These are phyloP conservation scores for Ogataea pilisensis DNA, from an alignment of 805 yeast species.

Conservation along the genomic window DNA sequence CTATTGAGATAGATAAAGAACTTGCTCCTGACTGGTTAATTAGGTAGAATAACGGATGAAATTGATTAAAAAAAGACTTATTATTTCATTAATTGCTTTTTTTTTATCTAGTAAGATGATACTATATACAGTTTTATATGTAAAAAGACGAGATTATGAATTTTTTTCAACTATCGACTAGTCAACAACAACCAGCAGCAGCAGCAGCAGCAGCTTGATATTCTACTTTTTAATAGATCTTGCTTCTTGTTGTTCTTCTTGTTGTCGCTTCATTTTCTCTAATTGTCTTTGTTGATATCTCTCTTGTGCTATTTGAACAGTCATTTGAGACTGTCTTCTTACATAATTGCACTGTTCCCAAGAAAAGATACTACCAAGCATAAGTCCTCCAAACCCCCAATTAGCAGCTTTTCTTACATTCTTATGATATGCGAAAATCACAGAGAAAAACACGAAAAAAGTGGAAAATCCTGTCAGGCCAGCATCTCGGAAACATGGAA, in stretches of 20 bases:
- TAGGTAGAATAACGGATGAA: too few relatives aligned
- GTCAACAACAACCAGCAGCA: too few relatives aligned
- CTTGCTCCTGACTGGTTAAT: slow-evolving; percentile 47
- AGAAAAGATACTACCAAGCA: slow-evolving; percentile 75
- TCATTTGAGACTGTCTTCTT: slow-evolving; percentile 60
- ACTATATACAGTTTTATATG: background rate
- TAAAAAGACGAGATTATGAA: background rate
- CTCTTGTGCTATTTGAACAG: slow-evolving; percentile 66
- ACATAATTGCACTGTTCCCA: slow-evolving; percentile 90
- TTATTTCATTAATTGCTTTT: background rate
- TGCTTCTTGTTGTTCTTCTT: background rate
- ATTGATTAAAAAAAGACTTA: too few relatives aligned
- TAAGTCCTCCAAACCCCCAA: slow-evolving; percentile 80
- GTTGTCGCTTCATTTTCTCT: slow-evolving; percentile 30
- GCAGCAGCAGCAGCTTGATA: slow-evolving; percentile 11
- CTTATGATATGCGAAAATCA: slow-evolving; percentile 64
- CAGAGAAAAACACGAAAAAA: slow-evolving; percentile 64
- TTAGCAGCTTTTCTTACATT: slow-evolving; percentile 60
- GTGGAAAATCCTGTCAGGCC: slow-evolving; percentile 71
- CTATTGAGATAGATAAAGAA: slow-evolving; percentile 38
- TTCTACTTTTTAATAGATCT: background rate
- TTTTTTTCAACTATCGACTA: too few relatives aligned
- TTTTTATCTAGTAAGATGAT: background rate
- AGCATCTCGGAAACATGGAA: slow-evolving; percentile 80
- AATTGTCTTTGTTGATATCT: slow-evolving; percentile 31